Base-by-base conservation (phyloP, 1,284 basidiomycete genomes). In the Megacollybia platyphylla region DNA sequence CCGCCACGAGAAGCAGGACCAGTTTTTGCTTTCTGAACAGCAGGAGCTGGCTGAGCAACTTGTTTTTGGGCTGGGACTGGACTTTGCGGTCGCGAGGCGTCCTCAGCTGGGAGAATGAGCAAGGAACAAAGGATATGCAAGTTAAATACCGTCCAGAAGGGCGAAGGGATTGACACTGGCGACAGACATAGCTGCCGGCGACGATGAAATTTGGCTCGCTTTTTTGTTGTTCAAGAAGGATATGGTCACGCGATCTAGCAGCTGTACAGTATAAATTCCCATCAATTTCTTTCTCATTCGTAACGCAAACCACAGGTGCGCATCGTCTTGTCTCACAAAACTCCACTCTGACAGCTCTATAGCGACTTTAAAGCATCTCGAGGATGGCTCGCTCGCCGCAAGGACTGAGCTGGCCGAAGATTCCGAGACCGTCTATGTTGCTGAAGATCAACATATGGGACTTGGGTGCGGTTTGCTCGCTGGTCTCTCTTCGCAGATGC, bases 311-410 rank as follows among this genome's bases (percentile, higher is more conserved):
- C 69, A 79, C 79, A 78, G 76, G 76, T 78, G 49, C 48, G 72
- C 61, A 15, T 10, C 35, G 28, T 2, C n/a, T 17, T 17, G 28
- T 7, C 15, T 42, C 13, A 20, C 48, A 18, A 44, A 24, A 15
- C 6, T 4, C 5, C 2, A 26, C 28, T 17, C 39, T 40, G 18
- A 40, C 36, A 36, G 43, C 5, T 15, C 11, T 41, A 4, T 28
- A 83, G 81, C 73, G 71, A 58, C 65, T 63, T 57, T 77, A 84
- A 87, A 87, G 84, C 84, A 87, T 87, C 84, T 86, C 79, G 73
- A 78, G 69, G 79, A 87, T 53, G 83, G 76, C 62, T 65, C 64
- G 76, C 72, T 73, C 79, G 73, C 83, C 78, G 63, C 50, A 49
- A 63, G 77, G 78, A 80, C 69, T 73, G 73, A 73, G 54, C 79